Conservation (phyloP, 2,329 filamentous ascomycete species). For the Cryoendolithus antarcticus region DNA sequence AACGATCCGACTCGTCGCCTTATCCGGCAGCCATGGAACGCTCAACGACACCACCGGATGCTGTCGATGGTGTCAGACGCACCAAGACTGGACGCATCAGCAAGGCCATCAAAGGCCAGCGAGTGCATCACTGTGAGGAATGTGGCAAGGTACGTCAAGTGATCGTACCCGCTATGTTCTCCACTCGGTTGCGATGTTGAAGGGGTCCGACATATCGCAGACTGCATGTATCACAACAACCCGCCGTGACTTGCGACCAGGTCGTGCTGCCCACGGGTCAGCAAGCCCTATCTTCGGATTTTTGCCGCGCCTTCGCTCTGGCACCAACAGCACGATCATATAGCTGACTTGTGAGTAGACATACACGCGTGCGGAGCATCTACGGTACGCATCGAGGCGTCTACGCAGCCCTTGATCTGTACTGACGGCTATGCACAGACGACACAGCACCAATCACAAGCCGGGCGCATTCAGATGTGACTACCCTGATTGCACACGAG, state of each 20-base stretch:
- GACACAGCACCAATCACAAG: constrained; percentile 36
- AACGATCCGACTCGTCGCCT: constrained; percentile 3
- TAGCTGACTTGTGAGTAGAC: constrained; percentile 19
- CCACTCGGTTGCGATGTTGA: too few species aligned
- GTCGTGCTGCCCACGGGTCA: too few species aligned
- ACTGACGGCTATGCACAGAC: constrained; percentile 18
- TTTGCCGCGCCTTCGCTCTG: too few species aligned
- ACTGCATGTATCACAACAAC: too few species aligned
- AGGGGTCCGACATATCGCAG: too few species aligned
- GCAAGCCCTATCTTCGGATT: too few species aligned
- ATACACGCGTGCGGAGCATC: constrained; percentile 36
- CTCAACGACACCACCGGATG: constrained; percentile 22
- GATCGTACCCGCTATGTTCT: neutral
- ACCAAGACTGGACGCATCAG: constrained; percentile 36
- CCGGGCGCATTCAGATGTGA: constrained; percentile 30
- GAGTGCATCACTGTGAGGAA: constrained; percentile 31
- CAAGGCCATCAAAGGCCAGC: constrained; percentile 36
- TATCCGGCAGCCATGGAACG: constrained; percentile 20
- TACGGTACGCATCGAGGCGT: constrained; percentile 23
- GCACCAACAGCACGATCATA: too few species aligned
- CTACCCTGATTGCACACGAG: constrained; percentile 28
- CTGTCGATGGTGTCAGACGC: constrained; percentile 23
- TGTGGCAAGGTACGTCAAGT: constrained; percentile 32
- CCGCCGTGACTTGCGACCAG: too few species aligned
- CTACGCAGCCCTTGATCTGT: neutral